Base-by-base conservation (phyloP, 2,329 filamentous ascomycete species). In the Juglanconis juglandina region DNA sequence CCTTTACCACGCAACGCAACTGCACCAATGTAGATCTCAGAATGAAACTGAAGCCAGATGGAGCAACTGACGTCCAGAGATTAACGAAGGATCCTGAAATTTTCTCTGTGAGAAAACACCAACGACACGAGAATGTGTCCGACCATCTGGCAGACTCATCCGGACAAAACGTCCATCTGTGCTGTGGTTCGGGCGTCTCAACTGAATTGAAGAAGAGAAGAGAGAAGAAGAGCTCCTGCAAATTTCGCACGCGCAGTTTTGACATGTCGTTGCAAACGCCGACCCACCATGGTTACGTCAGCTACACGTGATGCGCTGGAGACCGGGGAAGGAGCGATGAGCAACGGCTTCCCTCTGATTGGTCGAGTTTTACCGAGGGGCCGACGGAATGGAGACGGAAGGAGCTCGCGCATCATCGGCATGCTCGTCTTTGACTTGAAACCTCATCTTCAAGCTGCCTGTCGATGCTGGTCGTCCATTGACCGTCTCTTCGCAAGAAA, bases 21-120 rank as follows among this genome's bases (percentile, higher is more conserved):
- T 10, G 33, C 10, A 41, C 8, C 64, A 74, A 79, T 83, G 80
- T 83, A 81, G 80, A 82, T 83, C 80, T 80, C 79, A 76, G 76
- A 80, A 81, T 83, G 80, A 83, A 83, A 82, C 80, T 76, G 73
- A 75, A 77, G 73, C 72, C 76, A 78, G 79, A 82, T 75, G 72
- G 77, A 72, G 68, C 71, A 67, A 74, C 74, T 76, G 76, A 76
- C 68, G 75, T 78, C 73, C 78, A 68, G 80, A 79, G 80, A 83
- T 83, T 82, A 83, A 83, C 79, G 79, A 82, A 75, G 78, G 80
- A 82, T 80, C 79, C 17, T 48, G 24, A 48, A 64, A 68, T 72
- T 69, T 79, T 68, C 73, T 81, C 79, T 81, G 68, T 74, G 74
- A 78, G 70, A 71, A 66, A 67, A 68, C 59, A 68, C 63, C 66